Percentiles rank a stretch among this genome's conserved stretches.
Evolutionary conservation across 2,329 filamentous ascomycete species (phyloP).

Genomic region (Aspergillus costaricaensis): DNA sequence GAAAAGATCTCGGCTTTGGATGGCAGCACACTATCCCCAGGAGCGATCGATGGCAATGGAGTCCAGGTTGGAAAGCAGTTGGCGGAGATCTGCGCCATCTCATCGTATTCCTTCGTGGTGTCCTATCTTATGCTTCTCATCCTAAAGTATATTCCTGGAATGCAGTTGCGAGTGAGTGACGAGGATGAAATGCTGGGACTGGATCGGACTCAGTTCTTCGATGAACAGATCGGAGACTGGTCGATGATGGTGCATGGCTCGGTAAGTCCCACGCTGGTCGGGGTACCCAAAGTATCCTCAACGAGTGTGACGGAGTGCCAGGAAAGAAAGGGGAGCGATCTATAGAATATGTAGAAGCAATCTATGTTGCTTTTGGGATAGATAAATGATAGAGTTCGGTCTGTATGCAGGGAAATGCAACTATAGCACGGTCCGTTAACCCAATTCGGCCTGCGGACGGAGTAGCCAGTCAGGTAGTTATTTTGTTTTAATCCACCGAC

Average conservation of each 20-base stretch:
- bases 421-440: neutral
- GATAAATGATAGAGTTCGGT: neutral
- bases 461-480: neutral
- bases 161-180: slow-evolving; percentile 57
- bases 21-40: slow-evolving; percentile 47
- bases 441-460: neutral
- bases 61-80: slow-evolving; percentile 59
- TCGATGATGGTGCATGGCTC: slow-evolving; percentile 33
- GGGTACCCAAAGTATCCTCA: slow-evolving; percentile 17
- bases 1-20: slow-evolving; percentile 49
- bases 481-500: neutral
- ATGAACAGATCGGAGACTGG: slow-evolving; percentile 60
- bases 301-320: slow-evolving; percentile 12
- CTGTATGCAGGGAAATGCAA: neutral
- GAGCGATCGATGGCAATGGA: slow-evolving; percentile 58
- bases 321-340: slow-evolving; percentile 3
- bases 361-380: neutral
- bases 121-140: slow-evolving; percentile 54
- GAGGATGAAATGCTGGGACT: slow-evolving; percentile 59
- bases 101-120: slow-evolving; percentile 55
- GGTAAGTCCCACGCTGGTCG: slow-evolving; percentile 15
- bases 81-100: slow-evolving; percentile 58
- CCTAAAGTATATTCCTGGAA: slow-evolving; percentile 57
- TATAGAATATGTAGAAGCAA: neutral
- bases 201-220: slow-evolving; percentile 58